phyloP scores from a whole-genome alignment of 306 rosid species.

The Boehmeria nivea region DNA sequence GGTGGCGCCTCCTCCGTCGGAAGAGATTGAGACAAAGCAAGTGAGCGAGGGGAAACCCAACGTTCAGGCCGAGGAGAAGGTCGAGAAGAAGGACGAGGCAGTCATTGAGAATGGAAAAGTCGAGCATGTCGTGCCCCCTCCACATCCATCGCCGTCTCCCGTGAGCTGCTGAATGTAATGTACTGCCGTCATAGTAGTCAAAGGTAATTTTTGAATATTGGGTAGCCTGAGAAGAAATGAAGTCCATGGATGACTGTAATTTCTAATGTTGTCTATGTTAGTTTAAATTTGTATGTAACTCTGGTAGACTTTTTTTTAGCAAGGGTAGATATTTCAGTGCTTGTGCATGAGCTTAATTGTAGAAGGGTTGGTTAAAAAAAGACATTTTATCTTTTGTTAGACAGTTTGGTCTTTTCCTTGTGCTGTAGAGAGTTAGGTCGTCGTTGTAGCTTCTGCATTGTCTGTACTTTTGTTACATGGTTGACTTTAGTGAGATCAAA shows the following conservation, averaged over 20 bases:
- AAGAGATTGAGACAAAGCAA: conserved; percentile 28
- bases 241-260: conserved; percentile 38
- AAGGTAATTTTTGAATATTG: conserved; percentile 8
- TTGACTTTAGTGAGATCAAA: conserved; percentile 15
- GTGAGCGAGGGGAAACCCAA: background rate
- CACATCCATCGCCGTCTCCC: conserved; percentile 9
- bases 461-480: conserved; percentile 2
- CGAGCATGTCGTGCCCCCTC: conserved; percentile 29
- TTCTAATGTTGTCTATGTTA: conserved; percentile 14
- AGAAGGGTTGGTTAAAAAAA: conserved; percentile 11
- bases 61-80: conserved; percentile 1
- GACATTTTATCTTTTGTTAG: conserved; percentile 15
- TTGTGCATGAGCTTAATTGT: too few species aligned
- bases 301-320: conserved; percentile 34
- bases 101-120: conserved; percentile 46
- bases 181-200: conserved; percentile 7
- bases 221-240: conserved; percentile 21
- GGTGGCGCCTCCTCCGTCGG: conserved; percentile 12
- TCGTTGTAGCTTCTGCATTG: background rate
- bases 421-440: conserved; percentile 7
- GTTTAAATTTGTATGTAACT: conserved; percentile 30
- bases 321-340: too few species aligned
- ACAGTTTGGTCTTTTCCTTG: background rate
- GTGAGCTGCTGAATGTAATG: conserved; percentile 36
- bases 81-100: conserved; percentile 27